A percentile compares a stretch with the other conserved stretches of the same genome.
phyloP scores from a whole-genome alignment of 2,329 filamentous ascomycete genomes.

The Diaporthe sp. region DNA sequence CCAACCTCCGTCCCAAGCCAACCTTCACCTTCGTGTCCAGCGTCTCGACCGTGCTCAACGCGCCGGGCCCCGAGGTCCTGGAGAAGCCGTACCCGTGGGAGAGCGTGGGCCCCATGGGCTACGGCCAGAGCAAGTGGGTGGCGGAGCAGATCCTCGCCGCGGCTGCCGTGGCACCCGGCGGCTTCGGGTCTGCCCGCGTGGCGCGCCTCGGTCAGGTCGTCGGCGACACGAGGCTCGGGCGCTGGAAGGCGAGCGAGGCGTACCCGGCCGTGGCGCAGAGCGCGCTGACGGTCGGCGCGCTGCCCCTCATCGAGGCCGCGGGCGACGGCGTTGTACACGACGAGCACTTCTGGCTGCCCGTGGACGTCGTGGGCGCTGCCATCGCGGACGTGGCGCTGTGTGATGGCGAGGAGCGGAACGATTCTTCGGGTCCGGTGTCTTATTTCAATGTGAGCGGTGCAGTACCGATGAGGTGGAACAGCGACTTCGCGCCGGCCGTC shows the following conservation, averaged over 20 bases:
- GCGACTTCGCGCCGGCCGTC: constrained; percentile 6
- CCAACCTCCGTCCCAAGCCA: constrained; percentile 42
- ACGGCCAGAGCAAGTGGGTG: constrained; percentile 56
- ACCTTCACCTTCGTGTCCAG: constrained; percentile 26
- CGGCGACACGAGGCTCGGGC: constrained; percentile 43
- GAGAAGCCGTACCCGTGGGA: constrained; percentile 46
- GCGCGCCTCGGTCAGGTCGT: constrained; percentile 54
- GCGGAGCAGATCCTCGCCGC: constrained; percentile 50
- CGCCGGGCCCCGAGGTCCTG: constrained; percentile 21
- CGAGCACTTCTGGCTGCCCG: constrained; percentile 27
- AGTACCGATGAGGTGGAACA: constrained; percentile 17
- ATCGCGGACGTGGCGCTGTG: constrained; percentile 14
- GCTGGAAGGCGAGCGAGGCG: constrained; percentile 28
- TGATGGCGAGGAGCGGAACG: neutral
- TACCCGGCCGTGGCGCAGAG: constrained; percentile 28
- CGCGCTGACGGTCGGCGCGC: constrained; percentile 18
- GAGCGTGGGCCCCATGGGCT: constrained; percentile 47
- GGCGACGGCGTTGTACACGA: neutral
- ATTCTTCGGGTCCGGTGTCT: neutral
- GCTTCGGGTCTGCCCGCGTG: constrained; percentile 46
- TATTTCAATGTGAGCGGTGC: constrained; percentile 22
- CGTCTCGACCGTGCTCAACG: constrained; percentile 1
- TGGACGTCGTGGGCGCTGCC: neutral
- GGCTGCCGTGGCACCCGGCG: constrained; percentile 46
- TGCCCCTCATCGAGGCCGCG: constrained; percentile 25